Percentiles rank a stretch among this genome's conserved stretches.
Conservation (phyloP, 306 rosid genomes). For the Vigna reflexopilosa region DNA sequence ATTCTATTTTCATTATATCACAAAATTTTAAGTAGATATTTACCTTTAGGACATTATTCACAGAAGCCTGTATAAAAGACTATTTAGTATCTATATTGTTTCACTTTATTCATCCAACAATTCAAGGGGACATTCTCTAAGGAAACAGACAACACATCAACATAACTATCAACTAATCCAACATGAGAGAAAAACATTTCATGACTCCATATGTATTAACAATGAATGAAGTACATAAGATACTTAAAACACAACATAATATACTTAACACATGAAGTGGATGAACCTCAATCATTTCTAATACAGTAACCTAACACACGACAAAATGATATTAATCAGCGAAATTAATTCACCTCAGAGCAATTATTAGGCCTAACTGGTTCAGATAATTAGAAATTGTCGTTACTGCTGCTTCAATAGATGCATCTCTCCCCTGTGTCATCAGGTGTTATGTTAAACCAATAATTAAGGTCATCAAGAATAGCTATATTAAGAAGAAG, state of each 20-base stretch:
- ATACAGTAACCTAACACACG: conserved; percentile 28
- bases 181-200: neutral
- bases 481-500: neutral
- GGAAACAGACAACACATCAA: neutral
- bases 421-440: conserved; percentile 90
- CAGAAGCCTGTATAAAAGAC: neutral
- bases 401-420: conserved; percentile 89
- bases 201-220: conserved; percentile 36
- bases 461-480: neutral
- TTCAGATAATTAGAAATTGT: conserved; percentile 89
- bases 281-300: conserved; percentile 23
- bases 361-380: conserved; percentile 85
- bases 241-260: neutral
- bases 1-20: too few relatives aligned
- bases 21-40: neutral
- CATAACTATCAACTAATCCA: neutral
- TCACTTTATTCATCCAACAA: neutral
- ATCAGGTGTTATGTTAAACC: conserved; percentile 19
- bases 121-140: neutral
- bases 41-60: neutral
- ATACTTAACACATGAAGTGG: neutral
- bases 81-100: neutral
- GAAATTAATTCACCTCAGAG: conserved; percentile 75
- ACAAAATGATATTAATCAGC: conserved; percentile 7
- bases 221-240: conserved; percentile 25